phyloP scores from a whole-genome alignment of 1,284 basidiomycete genomes.

The Termitomyces sp. region DNA sequence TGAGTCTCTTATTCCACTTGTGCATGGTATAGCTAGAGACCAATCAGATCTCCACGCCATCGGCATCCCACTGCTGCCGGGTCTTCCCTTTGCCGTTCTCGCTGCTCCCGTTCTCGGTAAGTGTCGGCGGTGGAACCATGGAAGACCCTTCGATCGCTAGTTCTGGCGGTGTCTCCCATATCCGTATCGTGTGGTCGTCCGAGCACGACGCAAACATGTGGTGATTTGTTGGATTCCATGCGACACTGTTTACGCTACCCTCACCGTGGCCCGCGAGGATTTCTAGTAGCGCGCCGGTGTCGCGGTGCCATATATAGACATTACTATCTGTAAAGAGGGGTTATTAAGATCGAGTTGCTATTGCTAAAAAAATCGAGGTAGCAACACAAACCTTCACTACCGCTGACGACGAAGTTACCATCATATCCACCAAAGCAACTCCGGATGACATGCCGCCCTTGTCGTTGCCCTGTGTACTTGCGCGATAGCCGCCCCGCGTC shows the following conservation, averaged over 20 bases:
- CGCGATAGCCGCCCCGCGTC: slow-evolving; percentile 63
- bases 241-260: slow-evolving; percentile 91
- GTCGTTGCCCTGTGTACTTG: slow-evolving; percentile 79
- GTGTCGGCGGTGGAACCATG: slow-evolving; percentile 9
- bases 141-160: slow-evolving; percentile 18
- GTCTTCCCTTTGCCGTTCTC: slow-evolving; percentile 65
- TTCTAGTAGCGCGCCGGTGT: slow-evolving; percentile 79
- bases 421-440: slow-evolving; percentile 94
- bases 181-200: slow-evolving; percentile 79
- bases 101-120: slow-evolving; percentile 24
- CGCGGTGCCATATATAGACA: slow-evolving; percentile 94
- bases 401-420: slow-evolving; percentile 87
- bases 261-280: slow-evolving; percentile 77
- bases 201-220: slow-evolving; percentile 93
- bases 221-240: slow-evolving; percentile 88
- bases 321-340: slow-evolving; percentile 62
- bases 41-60: slow-evolving; percentile 21
- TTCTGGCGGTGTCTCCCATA: slow-evolving; percentile 67
- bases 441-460: slow-evolving; percentile 80
- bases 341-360: background rate
- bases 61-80: slow-evolving; percentile 46
- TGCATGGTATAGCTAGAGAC: background rate
- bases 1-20: background rate
- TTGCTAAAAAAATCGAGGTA: slow-evolving; percentile 1
- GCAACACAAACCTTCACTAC: slow-evolving; percentile 78